Conservation (phyloP, 768 basidiomycete genomes). For the Tephrocybe sp. region DNA sequence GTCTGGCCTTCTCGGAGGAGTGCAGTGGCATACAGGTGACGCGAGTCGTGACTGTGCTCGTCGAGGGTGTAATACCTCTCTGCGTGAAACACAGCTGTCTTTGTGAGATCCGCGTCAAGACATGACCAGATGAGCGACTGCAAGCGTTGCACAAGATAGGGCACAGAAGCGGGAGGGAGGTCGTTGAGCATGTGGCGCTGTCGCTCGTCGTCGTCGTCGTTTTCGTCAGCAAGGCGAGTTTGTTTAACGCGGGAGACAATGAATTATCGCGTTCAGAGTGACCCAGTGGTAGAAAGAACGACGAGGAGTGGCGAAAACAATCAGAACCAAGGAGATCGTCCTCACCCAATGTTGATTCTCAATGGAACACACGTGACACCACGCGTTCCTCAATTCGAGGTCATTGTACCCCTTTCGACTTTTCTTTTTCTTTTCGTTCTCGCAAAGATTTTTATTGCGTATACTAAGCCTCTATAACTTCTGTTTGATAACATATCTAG, state of each 20-base stretch:
- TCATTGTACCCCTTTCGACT: not conserved
- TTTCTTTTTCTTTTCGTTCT: not conserved
- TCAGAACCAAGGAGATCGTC: constrained; percentile 12
- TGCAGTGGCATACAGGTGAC: constrained; percentile 80
- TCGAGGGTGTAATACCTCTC: constrained; percentile 79
- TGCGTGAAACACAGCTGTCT: constrained; percentile 85
- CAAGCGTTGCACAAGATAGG: constrained; percentile 66
- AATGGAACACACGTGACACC: constrained; percentile 20
- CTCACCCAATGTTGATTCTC: constrained; percentile 19
- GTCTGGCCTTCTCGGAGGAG: constrained; percentile 69
- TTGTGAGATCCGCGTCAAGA: constrained; percentile 75
- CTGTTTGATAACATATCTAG: constrained; percentile 28
- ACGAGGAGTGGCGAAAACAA: constrained; percentile 16
- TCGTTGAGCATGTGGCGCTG: constrained; percentile 53
- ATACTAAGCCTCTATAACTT: constrained; percentile 4
- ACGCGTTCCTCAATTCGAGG: constrained; percentile 12
- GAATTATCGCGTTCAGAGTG: constrained; percentile 12
- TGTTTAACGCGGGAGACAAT: constrained; percentile 6
- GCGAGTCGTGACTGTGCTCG: constrained; percentile 70
- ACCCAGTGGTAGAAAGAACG: not conserved
- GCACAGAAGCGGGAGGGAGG: constrained; percentile 43
- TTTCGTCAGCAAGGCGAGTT: constrained; percentile 3
- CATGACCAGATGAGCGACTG: constrained; percentile 77
- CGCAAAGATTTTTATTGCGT: not conserved
- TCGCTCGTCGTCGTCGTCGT: constrained; percentile 28